Evolutionary conservation across 1,284 basidiomycete genomes (phyloP), one percentile per base, ranked within the genome.

Genomic region (Ceraceosorus guamensis): DNA sequence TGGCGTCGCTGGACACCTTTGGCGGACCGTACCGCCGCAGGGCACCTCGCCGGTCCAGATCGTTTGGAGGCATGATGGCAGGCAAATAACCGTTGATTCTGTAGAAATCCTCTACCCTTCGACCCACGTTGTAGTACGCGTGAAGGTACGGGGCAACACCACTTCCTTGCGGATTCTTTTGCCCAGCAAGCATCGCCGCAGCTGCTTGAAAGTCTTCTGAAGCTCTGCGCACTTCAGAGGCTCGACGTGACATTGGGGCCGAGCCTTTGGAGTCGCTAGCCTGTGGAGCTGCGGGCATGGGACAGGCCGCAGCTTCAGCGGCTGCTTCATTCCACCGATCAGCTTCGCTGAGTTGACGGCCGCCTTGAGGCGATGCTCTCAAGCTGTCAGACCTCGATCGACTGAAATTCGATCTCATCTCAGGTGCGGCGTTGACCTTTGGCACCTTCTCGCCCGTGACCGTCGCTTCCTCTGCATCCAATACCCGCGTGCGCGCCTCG

Each of bases 1-100:
- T 93, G 63, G 84, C 79, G 73, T 96, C 90, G 14, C 85, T 81
- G 14, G 84, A 84, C 24, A 69, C 55, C 51, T 63, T 67, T 37
- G 70, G 68, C 16, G 67, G 65, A 24, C 70, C 70, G 50, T 71
- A 73, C 8, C 70, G 62, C 10, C 61, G 50, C 18, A 73, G 60
- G 2, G 70, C 70, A 18, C 66, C 63, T 13, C 65, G 53, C n/a
- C 70, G 61, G 30, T 57, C 51, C 13, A 55, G 46, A 48, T 73
- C 70, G 47, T 70, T 64, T 14, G 70, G 70, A 18, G 70, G 70
- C 11, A 68, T 39, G 39, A 70, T 61, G 5, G 69, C 62, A 7
- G 69, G 69, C 30, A 73, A 61, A 52, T 71, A 73, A 46, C 70
- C 70, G 24, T 61, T 49, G 30, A 70, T 61, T 41, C 57, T 53